Evolutionary conservation across 768 basidiomycete genomes (phyloP).

Genomic region (Gelatoporia subvermispora): DNA sequence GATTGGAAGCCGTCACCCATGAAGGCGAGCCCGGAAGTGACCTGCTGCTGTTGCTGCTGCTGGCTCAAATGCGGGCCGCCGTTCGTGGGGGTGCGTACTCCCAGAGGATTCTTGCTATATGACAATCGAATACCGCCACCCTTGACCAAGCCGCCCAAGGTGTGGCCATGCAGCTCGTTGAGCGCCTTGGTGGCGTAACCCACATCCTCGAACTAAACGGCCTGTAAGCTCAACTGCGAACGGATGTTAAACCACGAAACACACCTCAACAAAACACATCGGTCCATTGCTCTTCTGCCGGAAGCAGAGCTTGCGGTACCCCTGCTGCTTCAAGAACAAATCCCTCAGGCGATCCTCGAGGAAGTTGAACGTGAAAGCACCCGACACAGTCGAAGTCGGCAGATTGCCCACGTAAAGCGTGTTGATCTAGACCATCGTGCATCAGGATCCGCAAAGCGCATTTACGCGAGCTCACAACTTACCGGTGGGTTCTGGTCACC

Average conservation of each 20-base stretch:
- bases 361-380: conserved; percentile 69
- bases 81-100: conserved; percentile 77
- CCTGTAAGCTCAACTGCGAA: neutral
- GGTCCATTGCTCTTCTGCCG: conserved; percentile 96
- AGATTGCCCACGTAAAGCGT: conserved; percentile 99
- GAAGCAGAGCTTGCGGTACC: conserved; percentile 91
- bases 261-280: conserved; percentile 98
- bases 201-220: conserved; percentile 82
- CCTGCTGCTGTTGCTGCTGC: conserved; percentile 18
- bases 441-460: neutral
- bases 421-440: conserved; percentile 70
- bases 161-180: conserved; percentile 85
- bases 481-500: conserved; percentile 93
- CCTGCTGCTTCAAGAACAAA: conserved; percentile 73
- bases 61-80: conserved; percentile 12
- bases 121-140: conserved; percentile 94
- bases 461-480: conserved; percentile 23
- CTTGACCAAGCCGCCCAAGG: conserved; percentile 88
- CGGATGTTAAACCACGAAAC: conserved; percentile 7
- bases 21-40: conserved; percentile 1
- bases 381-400: conserved; percentile 71
- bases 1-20: conserved; percentile 7
- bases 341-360: conserved; percentile 85
- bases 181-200: conserved; percentile 80
- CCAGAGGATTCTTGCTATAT: conserved; percentile 98